Base-by-base conservation (phyloP, 2,329 filamentous ascomycete genomes). In the Fusarium camptoceras region DNA sequence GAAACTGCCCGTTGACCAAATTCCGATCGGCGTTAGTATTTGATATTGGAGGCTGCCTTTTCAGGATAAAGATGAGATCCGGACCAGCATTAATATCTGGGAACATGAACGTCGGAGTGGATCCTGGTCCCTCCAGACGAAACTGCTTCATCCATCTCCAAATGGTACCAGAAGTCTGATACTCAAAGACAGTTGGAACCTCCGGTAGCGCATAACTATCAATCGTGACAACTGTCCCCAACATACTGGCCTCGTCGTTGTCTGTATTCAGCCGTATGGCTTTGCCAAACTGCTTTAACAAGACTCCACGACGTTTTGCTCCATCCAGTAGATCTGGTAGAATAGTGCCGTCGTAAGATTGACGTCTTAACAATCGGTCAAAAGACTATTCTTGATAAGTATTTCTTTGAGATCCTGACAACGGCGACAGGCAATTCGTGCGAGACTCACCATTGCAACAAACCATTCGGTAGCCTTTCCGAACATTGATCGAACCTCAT, bases 241-340 rank as follows among this genome's bases (percentile, higher is more conserved):
- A 8, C 5, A 7, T 28, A 0, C 3, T 10, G 7, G n/a, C 5
- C 8, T 46, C 6, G 5, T 11, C 7, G 2, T 9, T 2, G 12
- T 46, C 24, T 5, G 24, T 6, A 28, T 46, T 6, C 7, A 46
- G 3, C 24, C 2, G 10, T 2, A 41, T 12, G 7, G 37, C 18
- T n/a, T 8, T n/a, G 12, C 5, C 10, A 10, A 41, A 12, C 1
- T n/a, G 9, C 10, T 41, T 8, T 7, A 41, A 12, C 5, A 41
- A 9, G 12, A 14, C 20, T 20, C 12, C 39, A n/a, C 39, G 39
- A 20, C 39, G 39, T 10, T 18, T 20, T 3, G 39, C 18, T 20
- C 39, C n/a, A 12, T 41, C 12, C 20, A 41, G n/a, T 6, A 41
- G 3, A 14, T 41, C 39, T 14, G n/a, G 39, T n/a, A 41, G 15